Percentiles rank a stretch among this genome's conserved stretches.
These are phyloP conservation scores for Psilocybe sp. DNA, from an alignment of 768 basidiomycete genomes.

Conservation along the genomic window DNA sequence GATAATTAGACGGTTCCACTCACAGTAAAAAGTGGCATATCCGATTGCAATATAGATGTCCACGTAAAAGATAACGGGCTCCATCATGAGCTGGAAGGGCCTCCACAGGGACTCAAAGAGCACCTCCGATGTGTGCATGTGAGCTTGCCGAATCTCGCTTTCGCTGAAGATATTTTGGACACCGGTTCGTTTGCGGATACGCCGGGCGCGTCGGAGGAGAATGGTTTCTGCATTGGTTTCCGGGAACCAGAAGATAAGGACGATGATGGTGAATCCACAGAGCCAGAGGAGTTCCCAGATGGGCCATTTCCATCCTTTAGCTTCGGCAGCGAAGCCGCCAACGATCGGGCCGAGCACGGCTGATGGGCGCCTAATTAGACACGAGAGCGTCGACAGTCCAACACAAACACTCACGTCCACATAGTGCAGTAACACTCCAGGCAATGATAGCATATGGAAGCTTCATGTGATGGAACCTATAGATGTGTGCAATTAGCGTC, in stretches of 20 bases:
- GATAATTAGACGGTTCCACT: background rate
- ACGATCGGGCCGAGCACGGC: background rate
- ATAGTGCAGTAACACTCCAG: conserved; percentile 2
- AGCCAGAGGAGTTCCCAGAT: conserved; percentile 2
- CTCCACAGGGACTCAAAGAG: background rate
- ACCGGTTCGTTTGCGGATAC: background rate
- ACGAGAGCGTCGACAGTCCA: background rate
- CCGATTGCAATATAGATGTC: background rate
- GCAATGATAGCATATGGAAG: background rate
- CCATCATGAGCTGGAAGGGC: conserved; percentile 4
- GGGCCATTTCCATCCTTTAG: conserved; percentile 3
- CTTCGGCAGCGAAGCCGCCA: conserved; percentile 1
- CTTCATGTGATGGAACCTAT: conserved; percentile 2
- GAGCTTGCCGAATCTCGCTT: background rate
- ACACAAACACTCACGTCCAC: background rate
- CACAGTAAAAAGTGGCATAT: conserved; percentile 2
- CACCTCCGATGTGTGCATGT: background rate
- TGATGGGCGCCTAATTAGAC: background rate
- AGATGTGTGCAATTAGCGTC: background rate
- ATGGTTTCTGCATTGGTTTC: conserved; percentile 5
- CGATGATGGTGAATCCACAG: background rate
- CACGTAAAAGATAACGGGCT: background rate
- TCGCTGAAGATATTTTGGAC: background rate
- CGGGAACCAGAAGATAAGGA: conserved; percentile 2
- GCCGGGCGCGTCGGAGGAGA: background rate